Base-by-base conservation (phyloP, 2,329 filamentous ascomycete genomes). In the Alternaria consortialis region DNA sequence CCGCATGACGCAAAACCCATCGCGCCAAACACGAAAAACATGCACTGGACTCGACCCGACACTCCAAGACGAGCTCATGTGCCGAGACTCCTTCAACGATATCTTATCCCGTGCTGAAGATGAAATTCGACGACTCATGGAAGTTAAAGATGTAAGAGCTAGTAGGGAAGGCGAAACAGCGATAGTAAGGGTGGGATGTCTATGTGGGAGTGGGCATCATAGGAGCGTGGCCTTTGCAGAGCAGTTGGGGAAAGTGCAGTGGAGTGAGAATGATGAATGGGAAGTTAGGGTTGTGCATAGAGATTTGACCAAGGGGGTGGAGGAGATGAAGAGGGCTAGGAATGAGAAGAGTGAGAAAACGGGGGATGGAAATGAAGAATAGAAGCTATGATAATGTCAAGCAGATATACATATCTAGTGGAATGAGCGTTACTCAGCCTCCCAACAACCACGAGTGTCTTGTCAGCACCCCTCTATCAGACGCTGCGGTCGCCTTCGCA, bases 191-290 rank as follows among this genome's bases (percentile, higher is more conserved):
- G 57, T 63, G 3, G 60, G 57, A 3, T 63, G 57, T 56, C 7
- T 60, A 0, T 63, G 60, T 15, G 57, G 60, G 1, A 63, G 60
- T 5, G 57, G 57, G 13, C 57, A 63, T 51, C 57, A 63, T 42
- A 50, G 60, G 17, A 63, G 60, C 32, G 53, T 60, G 25, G 60
- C 60, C 11, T 57, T 63, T 53, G 60, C 57, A 25, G 60, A 63
- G 43, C 53, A 56, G 7, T 27, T 63, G 57, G 53, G 44, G 4
- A 60, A 63, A 7, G 48, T 63, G 20, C n/a, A 13, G 43, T 60
- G 48, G 53, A 43, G 52, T 40, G 56, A 54, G 60, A 29, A 39
- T 17, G 53, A 17, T 9, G 43, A 39, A 0, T 63, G 60, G 57
- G 57, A 63, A 13, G 34, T 60, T n/a, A 51, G 50, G 2, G 53